phyloP scores from a whole-genome alignment of 495 filamentous ascomycete species.

The Polyplosphaeria fusca region DNA sequence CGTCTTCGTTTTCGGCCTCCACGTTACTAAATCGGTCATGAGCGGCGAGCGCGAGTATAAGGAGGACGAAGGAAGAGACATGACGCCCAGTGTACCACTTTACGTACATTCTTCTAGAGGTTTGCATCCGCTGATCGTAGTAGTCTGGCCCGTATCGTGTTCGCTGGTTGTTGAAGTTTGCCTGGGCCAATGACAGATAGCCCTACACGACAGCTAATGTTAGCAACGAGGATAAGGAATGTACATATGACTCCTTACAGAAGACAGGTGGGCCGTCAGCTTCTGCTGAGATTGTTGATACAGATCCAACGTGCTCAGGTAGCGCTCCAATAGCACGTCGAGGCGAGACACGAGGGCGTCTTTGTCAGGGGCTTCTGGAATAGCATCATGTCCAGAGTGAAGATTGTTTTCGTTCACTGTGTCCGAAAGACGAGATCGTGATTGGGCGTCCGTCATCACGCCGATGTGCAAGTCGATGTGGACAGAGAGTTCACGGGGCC shows the following conservation, averaged over 20 bases:
- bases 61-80: background rate
- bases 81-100: background rate
- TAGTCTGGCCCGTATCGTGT: slow-evolving; percentile 45
- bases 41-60: background rate
- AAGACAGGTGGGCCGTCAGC: slow-evolving; percentile 55
- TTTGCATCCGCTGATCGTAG: slow-evolving; percentile 48
- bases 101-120: slow-evolving; percentile 39
- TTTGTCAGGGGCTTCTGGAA: background rate
- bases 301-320: slow-evolving; percentile 65
- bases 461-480: background rate
- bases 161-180: slow-evolving; percentile 42
- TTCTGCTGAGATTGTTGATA: slow-evolving; percentile 61
- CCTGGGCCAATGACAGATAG: slow-evolving; percentile 46
- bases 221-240: background rate
- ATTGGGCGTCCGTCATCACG: slow-evolving; percentile 18
- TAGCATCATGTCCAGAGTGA: background rate
- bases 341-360: slow-evolving; percentile 38
- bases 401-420: background rate
- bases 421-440: background rate
- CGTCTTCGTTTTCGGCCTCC: background rate
- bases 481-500: background rate
- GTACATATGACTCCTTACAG: slow-evolving; percentile 40
- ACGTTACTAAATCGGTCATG: background rate
- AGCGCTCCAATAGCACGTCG: slow-evolving; percentile 65
- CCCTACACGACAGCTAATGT: slow-evolving; percentile 30